These are phyloP conservation scores for Aspergillus asperescens DNA, from an alignment of 495 filamentous ascomycete species.

Conservation along the genomic window DNA sequence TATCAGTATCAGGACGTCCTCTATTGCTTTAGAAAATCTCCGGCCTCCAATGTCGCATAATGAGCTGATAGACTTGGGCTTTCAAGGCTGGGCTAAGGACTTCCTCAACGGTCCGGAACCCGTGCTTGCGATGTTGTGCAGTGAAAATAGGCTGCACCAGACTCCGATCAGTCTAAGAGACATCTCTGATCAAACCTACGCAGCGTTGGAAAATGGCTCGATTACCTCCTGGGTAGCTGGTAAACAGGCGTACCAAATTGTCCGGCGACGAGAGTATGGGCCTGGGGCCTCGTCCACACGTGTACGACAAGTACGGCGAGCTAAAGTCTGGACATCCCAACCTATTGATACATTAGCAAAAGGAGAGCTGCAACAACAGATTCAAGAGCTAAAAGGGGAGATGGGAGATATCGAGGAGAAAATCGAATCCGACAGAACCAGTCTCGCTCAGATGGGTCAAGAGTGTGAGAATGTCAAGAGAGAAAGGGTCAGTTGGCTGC, in stretches of 20 bases:
- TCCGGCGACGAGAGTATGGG: slow-evolving; percentile 69
- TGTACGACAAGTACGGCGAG: slow-evolving; percentile 49
- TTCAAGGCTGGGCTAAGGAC: slow-evolving; percentile 75
- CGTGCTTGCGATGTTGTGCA: slow-evolving; percentile 81
- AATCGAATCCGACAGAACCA: slow-evolving; percentile 26
- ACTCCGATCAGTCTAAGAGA: slow-evolving; percentile 59
- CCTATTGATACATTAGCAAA: slow-evolving; percentile 63
- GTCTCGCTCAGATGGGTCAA: slow-evolving; percentile 38
- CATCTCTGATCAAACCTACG: slow-evolving; percentile 58
- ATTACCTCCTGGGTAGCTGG: slow-evolving; percentile 62
- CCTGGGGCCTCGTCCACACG: slow-evolving; percentile 58
- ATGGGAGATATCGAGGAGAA: slow-evolving; percentile 32
- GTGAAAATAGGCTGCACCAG: slow-evolving; percentile 57
- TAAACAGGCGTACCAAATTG: slow-evolving; percentile 51
- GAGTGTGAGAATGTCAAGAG: slow-evolving; percentile 13
- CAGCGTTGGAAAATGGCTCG: slow-evolving; percentile 46
- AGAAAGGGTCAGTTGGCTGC: slow-evolving; percentile 37
- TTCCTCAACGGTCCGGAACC: slow-evolving; percentile 75
- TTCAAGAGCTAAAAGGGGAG: slow-evolving; percentile 41
- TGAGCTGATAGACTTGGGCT: slow-evolving; percentile 55
- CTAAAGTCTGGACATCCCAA: slow-evolving; percentile 68
- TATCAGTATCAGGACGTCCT: slow-evolving; percentile 57
- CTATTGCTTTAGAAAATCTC: slow-evolving; percentile 45
- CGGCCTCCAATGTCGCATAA: slow-evolving; percentile 48
- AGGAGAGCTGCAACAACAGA: slow-evolving; percentile 39